Base-by-base conservation (phyloP, 2,329 filamentous ascomycete genomes). In the Trichothecium roseum region DNA sequence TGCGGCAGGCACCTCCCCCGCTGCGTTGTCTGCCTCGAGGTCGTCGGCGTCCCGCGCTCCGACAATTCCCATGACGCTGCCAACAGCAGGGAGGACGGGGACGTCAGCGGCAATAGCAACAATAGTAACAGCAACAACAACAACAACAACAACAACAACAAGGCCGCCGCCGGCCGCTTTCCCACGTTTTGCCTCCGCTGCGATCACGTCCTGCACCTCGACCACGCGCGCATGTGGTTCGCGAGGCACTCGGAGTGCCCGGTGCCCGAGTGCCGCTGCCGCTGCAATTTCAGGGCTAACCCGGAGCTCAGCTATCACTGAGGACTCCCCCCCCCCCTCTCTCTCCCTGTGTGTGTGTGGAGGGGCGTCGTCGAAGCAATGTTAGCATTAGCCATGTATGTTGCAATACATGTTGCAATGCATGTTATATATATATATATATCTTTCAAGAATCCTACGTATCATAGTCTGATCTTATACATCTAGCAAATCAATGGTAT, bases 151-250 rank as follows among this genome's bases (percentile, higher is more conserved):
- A n/a, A n/a, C n/a, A 69, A 75, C 45, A 56, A 59, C 30, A 54
- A 60, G 46, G 56, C 66, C 53, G 66, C 68, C 31, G n/a, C 20
- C 20, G 72, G 71, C 3, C 64, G 68, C 31, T 81, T 82, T 47
- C 74, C 76, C n/a, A 80, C 74, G 0, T 82, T 82, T 47, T 83
- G 78, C 41, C 62, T 82, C 30, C 68, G 69, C 44, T 83, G 78
- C 50, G 76, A 81, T 47, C 78, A 83, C 48, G 75, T 79, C 8
- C 56, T 78, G 47, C 78, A 83, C 46, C 62, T 81, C 38, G 78
- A 81, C 45, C 78, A 82, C 49, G 76, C 77, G 5, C 58, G 74
- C 45, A 67, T 72, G 54, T 83, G 78, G 78, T 83, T 82, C 46
- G 61, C 67, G 6, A 57, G 73, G 22, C 77, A 81, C 44, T 65